Conservation (phyloP, 2,329 filamentous ascomycete species). For the Beauveria medogensis region DNA sequence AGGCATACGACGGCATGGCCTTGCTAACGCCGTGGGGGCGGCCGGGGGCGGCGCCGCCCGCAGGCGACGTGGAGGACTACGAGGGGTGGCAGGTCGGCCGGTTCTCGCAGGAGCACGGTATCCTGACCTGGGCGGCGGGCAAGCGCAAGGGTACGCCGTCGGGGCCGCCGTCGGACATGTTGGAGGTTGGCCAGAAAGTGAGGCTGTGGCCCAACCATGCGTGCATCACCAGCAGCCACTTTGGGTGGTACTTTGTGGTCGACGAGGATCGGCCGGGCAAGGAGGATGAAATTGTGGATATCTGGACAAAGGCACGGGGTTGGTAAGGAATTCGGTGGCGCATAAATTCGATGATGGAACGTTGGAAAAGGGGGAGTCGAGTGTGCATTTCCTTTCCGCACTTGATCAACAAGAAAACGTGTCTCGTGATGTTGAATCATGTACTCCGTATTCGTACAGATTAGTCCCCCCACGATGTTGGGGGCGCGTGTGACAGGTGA, state of each 20-base stretch:
- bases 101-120: slow-evolving; percentile 72
- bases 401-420: no score
- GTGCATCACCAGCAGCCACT: slow-evolving; percentile 65
- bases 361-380: background rate
- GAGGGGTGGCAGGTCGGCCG: slow-evolving; percentile 60
- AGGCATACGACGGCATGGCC: slow-evolving; percentile 64
- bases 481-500: no score
- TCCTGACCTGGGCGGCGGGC: slow-evolving; percentile 48
- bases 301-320: slow-evolving; percentile 44
- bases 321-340: slow-evolving; percentile 14
- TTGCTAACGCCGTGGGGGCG: slow-evolving; percentile 52
- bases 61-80: slow-evolving; percentile 25
- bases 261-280: slow-evolving; percentile 49
- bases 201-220: slow-evolving; percentile 74
- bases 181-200: slow-evolving; percentile 56
- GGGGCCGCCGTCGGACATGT: slow-evolving; percentile 22
- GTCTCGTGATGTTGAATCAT: no score
- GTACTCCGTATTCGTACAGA: no score
- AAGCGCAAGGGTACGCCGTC: slow-evolving; percentile 22
- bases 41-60: slow-evolving; percentile 23
- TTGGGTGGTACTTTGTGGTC: slow-evolving; percentile 66
- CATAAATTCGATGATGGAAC: background rate
- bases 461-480: no score
- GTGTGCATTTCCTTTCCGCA: no score
- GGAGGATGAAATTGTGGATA: slow-evolving; percentile 59